Evolutionary conservation across 2,329 filamentous ascomycete genomes (phyloP).

Genomic region (Colletotrichum sublineola): DNA sequence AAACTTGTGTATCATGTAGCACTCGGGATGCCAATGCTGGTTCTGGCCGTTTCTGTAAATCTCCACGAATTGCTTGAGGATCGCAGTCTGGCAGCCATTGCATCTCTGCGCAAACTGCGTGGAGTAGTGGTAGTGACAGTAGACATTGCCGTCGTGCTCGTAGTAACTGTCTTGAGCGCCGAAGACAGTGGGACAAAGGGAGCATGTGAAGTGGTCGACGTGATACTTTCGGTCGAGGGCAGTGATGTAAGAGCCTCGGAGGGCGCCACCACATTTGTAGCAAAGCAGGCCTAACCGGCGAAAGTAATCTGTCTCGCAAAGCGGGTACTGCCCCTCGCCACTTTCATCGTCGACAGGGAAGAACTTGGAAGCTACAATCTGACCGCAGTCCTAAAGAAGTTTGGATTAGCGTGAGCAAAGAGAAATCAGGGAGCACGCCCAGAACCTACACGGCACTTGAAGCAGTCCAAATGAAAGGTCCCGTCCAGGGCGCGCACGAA

Average conservation of each 20-base stretch:
- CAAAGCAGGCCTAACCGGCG: slow-evolving; percentile 91
- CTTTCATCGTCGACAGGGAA: slow-evolving; percentile 95
- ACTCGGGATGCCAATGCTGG: slow-evolving; percentile 99
- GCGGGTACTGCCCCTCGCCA: slow-evolving; percentile 87
- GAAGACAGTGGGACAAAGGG: slow-evolving; percentile 96
- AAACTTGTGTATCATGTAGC: slow-evolving; percentile 99
- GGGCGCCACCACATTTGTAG: slow-evolving; percentile 89
- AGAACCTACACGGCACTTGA: slow-evolving; percentile 85
- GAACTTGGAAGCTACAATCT: slow-evolving; percentile 98
- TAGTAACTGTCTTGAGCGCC: slow-evolving; percentile 99
- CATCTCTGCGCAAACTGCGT: slow-evolving; percentile 97
- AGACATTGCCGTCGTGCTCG: slow-evolving; percentile 95
- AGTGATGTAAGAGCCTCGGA: slow-evolving; percentile 97
- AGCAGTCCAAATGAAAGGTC: slow-evolving; percentile 97
- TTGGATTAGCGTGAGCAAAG: slow-evolving; percentile 32
- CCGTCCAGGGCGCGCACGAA: slow-evolving; percentile 95
- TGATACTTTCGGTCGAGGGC: slow-evolving; percentile 98
- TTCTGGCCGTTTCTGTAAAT: slow-evolving; percentile 98
- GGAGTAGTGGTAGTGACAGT: slow-evolving; percentile 99
- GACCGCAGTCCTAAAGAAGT: slow-evolving; percentile 83
- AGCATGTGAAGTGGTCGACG: slow-evolving; percentile 99
- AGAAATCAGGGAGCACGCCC: slow-evolving; percentile 16
- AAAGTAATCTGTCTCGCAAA: slow-evolving; percentile 99
- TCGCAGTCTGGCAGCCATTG: slow-evolving; percentile 96
- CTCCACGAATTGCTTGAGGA: slow-evolving; percentile 98